Evolutionary conservation across 2,329 filamentous ascomycete species (phyloP).

Genomic region (Dactylonectria macrodidyma): DNA sequence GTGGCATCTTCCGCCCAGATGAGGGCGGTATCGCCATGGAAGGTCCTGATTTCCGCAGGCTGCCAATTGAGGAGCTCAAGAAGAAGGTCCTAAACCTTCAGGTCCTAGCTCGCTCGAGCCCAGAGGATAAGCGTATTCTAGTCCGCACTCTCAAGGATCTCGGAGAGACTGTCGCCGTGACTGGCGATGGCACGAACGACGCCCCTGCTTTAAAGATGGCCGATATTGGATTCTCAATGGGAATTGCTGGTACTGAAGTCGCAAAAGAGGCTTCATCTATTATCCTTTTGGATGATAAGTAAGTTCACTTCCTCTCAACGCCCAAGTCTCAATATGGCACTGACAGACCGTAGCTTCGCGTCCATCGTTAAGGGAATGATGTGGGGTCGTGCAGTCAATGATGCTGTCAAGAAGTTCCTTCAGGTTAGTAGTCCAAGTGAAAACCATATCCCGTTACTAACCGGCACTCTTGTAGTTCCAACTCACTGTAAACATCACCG

Average conservation of each 20-base stretch:
- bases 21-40: constrained; percentile 79
- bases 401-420: constrained; percentile 75
- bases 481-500: constrained; percentile 76
- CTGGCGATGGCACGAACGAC: constrained; percentile 75
- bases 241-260: constrained; percentile 75
- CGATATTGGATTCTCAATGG: constrained; percentile 76
- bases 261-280: constrained; percentile 75
- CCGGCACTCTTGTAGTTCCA: constrained; percentile 61
- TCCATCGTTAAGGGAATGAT: constrained; percentile 73
- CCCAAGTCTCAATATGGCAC: neutral
- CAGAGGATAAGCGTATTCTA: constrained; percentile 76
- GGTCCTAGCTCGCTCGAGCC: constrained; percentile 76
- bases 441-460: neutral
- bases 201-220: constrained; percentile 73
- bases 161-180: constrained; percentile 72
- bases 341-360: constrained; percentile 56
- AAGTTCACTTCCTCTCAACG: constrained; percentile 13
- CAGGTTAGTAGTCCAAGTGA: constrained; percentile 56
- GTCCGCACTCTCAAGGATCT: constrained; percentile 74
- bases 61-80: constrained; percentile 65
- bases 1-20: constrained; percentile 55
- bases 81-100: constrained; percentile 72
- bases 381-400: constrained; percentile 75
- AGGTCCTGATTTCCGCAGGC: constrained; percentile 69
- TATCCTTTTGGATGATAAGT: constrained; percentile 73